Conservation (phyloP, 176 grass and related monocot genomes). For the Paspalum vaginatum region DNA sequence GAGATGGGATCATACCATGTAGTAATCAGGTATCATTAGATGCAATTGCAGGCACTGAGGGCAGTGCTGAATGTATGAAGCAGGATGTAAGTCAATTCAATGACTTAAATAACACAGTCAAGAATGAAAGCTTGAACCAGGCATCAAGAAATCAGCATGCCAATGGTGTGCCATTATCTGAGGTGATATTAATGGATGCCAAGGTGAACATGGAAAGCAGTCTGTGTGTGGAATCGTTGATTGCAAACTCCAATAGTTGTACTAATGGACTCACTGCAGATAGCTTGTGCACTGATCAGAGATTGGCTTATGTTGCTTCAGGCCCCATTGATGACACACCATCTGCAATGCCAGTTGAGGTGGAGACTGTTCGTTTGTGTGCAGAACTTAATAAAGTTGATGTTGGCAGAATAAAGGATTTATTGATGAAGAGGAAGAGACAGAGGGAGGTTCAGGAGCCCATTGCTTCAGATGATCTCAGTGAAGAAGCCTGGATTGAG, state of each 20-base stretch:
- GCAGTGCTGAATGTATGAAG: constrained; percentile 22
- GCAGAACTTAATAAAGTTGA: constrained; percentile 41
- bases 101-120: constrained; percentile 28
- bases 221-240: background rate
- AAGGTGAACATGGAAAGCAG: constrained; percentile 22
- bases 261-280: constrained; percentile 16
- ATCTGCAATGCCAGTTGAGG: constrained; percentile 7
- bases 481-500: constrained; percentile 55
- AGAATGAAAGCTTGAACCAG: constrained; percentile 12
- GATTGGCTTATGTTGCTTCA: constrained; percentile 13
- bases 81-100: constrained; percentile 7
- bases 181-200: background rate
- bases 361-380: constrained; percentile 24
- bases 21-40: constrained; percentile 23
- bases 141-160: background rate
- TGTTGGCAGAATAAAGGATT: constrained; percentile 33
- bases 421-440: constrained; percentile 49
- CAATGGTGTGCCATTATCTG: background rate
- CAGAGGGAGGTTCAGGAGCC: constrained; percentile 21
- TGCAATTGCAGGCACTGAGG: background rate
- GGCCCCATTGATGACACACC: background rate
- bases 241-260: background rate
- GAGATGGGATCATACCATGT: constrained; percentile 11
- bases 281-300: constrained; percentile 33
- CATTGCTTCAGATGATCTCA: constrained; percentile 34